These are phyloP conservation scores for Parafenestella ontariensis DNA, from an alignment of 2,329 filamentous ascomycete species.

Conservation along the genomic window DNA sequence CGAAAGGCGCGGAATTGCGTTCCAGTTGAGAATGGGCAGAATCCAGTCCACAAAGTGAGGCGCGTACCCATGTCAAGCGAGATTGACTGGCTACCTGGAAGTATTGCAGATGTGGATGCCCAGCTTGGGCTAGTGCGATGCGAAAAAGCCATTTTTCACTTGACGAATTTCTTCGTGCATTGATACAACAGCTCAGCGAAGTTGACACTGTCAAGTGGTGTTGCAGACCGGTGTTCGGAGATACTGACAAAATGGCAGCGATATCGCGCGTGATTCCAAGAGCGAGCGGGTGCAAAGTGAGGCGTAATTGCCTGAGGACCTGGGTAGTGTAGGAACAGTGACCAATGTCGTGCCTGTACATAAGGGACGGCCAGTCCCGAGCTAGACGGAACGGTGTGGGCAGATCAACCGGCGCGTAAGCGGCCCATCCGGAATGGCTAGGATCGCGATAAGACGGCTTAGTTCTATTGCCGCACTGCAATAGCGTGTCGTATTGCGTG, in stretches of 20 bases:
- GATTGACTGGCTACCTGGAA: slow-evolving; percentile 12
- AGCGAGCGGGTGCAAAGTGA: slow-evolving; percentile 31
- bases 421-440: slow-evolving; percentile 33
- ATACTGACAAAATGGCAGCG: slow-evolving; percentile 22
- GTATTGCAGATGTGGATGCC: background rate
- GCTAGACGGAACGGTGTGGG: slow-evolving; percentile 35
- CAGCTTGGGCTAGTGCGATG: slow-evolving; percentile 8
- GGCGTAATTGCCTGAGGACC: slow-evolving; percentile 28
- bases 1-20: slow-evolving; percentile 2
- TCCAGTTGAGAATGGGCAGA: slow-evolving; percentile 3
- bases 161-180: no score
- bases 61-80: slow-evolving; percentile 19
- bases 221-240: background rate
- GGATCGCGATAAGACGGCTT: slow-evolving; percentile 34
- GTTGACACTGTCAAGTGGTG: background rate
- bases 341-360: slow-evolving; percentile 34
- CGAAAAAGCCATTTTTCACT: background rate
- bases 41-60: slow-evolving; percentile 27
- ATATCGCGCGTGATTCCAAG: slow-evolving; percentile 29
- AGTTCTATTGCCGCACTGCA: slow-evolving; percentile 19
- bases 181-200: background rate
- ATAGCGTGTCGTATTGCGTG: slow-evolving; percentile 10
- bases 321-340: slow-evolving; percentile 24
- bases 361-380: slow-evolving; percentile 46
- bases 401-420: slow-evolving; percentile 50